Conservation (phyloP, 495 filamentous ascomycete genomes). For the Barbatosphaeria neglecta region DNA sequence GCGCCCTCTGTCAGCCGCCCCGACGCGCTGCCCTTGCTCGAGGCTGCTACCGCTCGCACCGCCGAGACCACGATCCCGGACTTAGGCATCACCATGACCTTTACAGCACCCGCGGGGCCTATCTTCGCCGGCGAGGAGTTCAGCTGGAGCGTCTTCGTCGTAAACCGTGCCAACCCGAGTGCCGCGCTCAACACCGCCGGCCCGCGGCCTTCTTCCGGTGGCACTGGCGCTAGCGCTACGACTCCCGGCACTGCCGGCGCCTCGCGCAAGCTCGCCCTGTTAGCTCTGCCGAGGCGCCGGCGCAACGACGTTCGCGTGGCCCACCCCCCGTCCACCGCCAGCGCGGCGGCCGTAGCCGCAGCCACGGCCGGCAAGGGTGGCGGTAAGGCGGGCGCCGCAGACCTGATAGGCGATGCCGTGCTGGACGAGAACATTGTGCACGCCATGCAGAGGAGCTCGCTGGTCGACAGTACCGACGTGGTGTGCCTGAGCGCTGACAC, state of each 20-base stretch:
- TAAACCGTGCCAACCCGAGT: slow-evolving; percentile 52
- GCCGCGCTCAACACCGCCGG: slow-evolving; percentile 10
- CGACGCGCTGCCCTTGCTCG: slow-evolving; percentile 41
- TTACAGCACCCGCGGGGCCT: slow-evolving; percentile 43
- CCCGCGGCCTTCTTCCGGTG: slow-evolving; percentile 10
- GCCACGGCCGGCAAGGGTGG: background rate
- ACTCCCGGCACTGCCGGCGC: slow-evolving; percentile 6
- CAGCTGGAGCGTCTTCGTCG: slow-evolving; percentile 77
- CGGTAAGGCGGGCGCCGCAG: slow-evolving; percentile 9
- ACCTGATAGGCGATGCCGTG: slow-evolving; percentile 58
- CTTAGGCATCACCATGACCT: slow-evolving; percentile 65
- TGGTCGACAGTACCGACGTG: slow-evolving; percentile 61
- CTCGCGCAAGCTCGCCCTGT: slow-evolving; percentile 65
- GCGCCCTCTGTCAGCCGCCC: slow-evolving; percentile 36
- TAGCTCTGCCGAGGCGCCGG: slow-evolving; percentile 69
- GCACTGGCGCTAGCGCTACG: too few relatives aligned
- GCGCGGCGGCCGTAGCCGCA: slow-evolving; percentile 2
- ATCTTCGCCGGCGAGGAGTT: slow-evolving; percentile 62
- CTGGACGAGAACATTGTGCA: slow-evolving; percentile 77
- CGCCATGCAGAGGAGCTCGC: slow-evolving; percentile 64
- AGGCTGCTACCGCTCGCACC: slow-evolving; percentile 34
- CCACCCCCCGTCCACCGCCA: slow-evolving; percentile 38
- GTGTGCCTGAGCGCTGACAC: slow-evolving; percentile 77
- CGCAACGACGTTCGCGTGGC: slow-evolving; percentile 51
- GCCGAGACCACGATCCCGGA: slow-evolving; percentile 38